Percentiles rank a stretch among this genome's conserved stretches.
Conservation (phyloP, 176 grass and related monocot species). For the Tillandsia fasciculata region DNA sequence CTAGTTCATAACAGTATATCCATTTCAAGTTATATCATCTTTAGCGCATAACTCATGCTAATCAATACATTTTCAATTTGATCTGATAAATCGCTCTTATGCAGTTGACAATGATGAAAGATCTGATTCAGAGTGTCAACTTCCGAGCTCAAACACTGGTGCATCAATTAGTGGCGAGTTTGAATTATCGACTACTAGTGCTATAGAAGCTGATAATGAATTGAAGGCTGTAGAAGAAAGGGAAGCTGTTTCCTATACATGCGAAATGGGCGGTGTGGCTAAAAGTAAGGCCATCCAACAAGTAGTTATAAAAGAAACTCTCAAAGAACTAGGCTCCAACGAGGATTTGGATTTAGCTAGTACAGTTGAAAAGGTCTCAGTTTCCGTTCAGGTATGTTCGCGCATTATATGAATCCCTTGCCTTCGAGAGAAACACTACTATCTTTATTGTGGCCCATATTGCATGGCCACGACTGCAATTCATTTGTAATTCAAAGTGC, state of each 20-base stretch:
- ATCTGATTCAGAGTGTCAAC: background rate
- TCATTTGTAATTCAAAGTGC: background rate
- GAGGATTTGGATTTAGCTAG: background rate
- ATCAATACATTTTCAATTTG: background rate
- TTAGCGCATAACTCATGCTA: background rate
- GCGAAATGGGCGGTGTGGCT: background rate
- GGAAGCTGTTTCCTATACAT: background rate
- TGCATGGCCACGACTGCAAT: background rate
- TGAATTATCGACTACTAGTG: too few relatives aligned
- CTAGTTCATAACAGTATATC: background rate
- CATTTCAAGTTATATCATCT: background rate
- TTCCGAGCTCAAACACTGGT: background rate
- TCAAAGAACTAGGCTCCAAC: background rate
- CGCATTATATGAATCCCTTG: background rate
- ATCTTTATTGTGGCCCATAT: background rate
- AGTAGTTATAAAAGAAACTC: background rate
- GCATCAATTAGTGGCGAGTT: background rate
- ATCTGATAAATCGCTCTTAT: background rate
- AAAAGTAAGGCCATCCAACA: background rate
- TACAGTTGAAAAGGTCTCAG: background rate
- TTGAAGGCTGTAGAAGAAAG: background rate
- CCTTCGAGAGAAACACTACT: background rate
- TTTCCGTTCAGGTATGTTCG: background rate
- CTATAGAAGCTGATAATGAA: background rate
- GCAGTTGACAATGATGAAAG: conserved; percentile 1